phyloP scores from a whole-genome alignment of 2,329 filamentous ascomycete species.

The Colletotrichum sp. region DNA sequence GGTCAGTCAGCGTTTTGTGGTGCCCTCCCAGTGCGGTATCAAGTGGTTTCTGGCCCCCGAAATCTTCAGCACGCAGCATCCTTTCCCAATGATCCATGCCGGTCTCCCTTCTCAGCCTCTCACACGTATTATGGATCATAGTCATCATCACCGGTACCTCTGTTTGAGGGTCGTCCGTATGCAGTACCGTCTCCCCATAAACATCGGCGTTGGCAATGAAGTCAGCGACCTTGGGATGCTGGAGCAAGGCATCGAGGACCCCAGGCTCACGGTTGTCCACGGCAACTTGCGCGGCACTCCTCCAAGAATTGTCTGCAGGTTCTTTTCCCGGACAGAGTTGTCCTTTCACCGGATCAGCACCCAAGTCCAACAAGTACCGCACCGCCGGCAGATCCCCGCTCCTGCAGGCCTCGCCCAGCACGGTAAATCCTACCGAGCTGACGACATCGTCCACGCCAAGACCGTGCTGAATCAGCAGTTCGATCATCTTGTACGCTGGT shows the following conservation, averaged over 20 bases:
- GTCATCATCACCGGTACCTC: background rate
- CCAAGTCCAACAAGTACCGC: conserved; percentile 24
- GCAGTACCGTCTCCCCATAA: conserved; percentile 17
- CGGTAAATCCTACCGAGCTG: conserved; percentile 16
- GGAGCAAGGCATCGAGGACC: conserved; percentile 21
- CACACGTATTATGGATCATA: conserved; percentile 15
- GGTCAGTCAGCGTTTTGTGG: background rate
- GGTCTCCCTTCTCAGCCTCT: conserved; percentile 15
- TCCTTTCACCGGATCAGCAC: conserved; percentile 24
- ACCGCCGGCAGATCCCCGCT: conserved; percentile 19
- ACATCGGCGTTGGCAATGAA: conserved; percentile 23
- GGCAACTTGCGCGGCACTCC: conserved; percentile 20
- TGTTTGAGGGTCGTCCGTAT: background rate
- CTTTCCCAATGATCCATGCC: conserved; percentile 22
- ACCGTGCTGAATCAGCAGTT: conserved; percentile 22
- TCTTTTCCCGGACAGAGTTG: background rate
- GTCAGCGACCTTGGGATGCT: conserved; percentile 15
- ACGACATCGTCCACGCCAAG: conserved; percentile 24
- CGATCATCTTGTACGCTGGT: conserved; percentile 11
- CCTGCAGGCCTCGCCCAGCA: conserved; percentile 22
- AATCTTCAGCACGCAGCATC: conserved; percentile 9
- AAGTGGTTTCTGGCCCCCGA: background rate
- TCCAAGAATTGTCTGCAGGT: conserved; percentile 7
- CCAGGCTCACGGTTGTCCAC: background rate
- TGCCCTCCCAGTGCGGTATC: conserved; percentile 7